Evolutionary conservation across 805 yeast species (phyloP), one percentile per base, ranked within the genome.

Genomic region (Metschnikowia koreensis): DNA sequence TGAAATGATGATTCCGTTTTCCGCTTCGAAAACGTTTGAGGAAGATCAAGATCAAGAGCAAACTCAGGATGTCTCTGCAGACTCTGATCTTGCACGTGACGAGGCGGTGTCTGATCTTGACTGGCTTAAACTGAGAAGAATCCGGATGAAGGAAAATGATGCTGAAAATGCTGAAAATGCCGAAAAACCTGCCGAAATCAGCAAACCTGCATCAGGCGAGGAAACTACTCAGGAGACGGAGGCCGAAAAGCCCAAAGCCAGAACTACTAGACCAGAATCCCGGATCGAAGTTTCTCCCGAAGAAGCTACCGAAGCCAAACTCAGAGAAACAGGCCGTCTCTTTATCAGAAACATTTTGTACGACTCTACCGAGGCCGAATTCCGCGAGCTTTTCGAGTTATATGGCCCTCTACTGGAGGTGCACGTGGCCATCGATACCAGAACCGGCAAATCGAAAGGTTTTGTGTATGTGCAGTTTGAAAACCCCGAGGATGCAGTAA

Each of bases 371-470:
- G 97, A 92, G 65, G 81, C 80, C 0, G 98, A 94, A 48, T 86
- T 92, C 65, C 69, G 73, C 33, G 71, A 76, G 1, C 72, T 91
- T 26, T 92, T 94, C 62, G 56, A 76, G 6, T 65, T 74, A 3
- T 94, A 71, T 65, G 99, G 99, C 9, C 71, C 72, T 6, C 66
- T 91, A 38, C 89, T 84, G 57, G 98, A 94, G 70, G 96, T 90
- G 1, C 99, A 94, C 68, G 76, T 94, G 60, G 97, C 99, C 0
- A 68, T 91, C 37, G 98, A 93, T 64, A 86, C 96, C 3, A 81
- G 94, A 70, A 89, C 96, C 0, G 96, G 96, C 10, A 81, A 83
- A 60, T 86, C 97, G 1, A 94, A 94, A 69, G 99, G 99, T 0
- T 89, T 90, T 67, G 97, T 94, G 0, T 92, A 92, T 63, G 77